Percentiles rank a stretch among this genome's conserved stretches.
Evolutionary conservation across 805 yeast genomes (phyloP).

Genomic region (Candida palmyrensis): DNA sequence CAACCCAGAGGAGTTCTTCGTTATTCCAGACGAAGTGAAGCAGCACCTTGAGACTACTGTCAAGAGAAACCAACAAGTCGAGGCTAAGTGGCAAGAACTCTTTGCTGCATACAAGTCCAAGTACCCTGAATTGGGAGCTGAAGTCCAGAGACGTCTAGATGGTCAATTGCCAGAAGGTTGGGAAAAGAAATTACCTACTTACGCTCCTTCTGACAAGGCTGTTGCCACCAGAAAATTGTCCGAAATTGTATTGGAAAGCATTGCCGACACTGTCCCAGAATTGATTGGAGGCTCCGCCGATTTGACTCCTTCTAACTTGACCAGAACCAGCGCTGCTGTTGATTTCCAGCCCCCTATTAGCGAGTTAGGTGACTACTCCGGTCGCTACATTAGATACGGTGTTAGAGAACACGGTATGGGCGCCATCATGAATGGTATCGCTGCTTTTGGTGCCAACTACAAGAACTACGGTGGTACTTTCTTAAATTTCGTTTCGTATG

Average conservation of each 20-base stretch:
- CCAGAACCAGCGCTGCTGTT: slow-evolving; percentile 76
- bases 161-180: slow-evolving; percentile 80
- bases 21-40: slow-evolving; percentile 78
- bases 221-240: slow-evolving; percentile 94
- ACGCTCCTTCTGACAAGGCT: slow-evolving; percentile 72
- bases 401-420: slow-evolving; percentile 99
- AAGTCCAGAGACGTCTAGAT: slow-evolving; percentile 69
- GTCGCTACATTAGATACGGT: slow-evolving; percentile 96
- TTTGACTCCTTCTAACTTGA: slow-evolving; percentile 93
- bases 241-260: slow-evolving; percentile 64
- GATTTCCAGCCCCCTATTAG: slow-evolving; percentile 90
- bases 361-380: slow-evolving; percentile 78
- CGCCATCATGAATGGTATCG: slow-evolving; percentile 95
- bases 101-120: slow-evolving; percentile 57
- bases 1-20: slow-evolving; percentile 77
- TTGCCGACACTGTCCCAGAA: slow-evolving; percentile 73
- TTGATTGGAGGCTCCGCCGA: slow-evolving; percentile 98
- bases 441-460: slow-evolving; percentile 83
- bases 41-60: slow-evolving; percentile 58
- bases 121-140: slow-evolving; percentile 77
- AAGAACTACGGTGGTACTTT: slow-evolving; percentile 96
- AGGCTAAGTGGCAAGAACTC: slow-evolving; percentile 69
- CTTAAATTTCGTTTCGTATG: slow-evolving; percentile 85
- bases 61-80: slow-evolving; percentile 59
- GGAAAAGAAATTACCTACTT: slow-evolving; percentile 73